These are phyloP conservation scores for Pyrus hybrid DNA, from an alignment of 331 rosid genomes.

Conservation along the genomic window DNA sequence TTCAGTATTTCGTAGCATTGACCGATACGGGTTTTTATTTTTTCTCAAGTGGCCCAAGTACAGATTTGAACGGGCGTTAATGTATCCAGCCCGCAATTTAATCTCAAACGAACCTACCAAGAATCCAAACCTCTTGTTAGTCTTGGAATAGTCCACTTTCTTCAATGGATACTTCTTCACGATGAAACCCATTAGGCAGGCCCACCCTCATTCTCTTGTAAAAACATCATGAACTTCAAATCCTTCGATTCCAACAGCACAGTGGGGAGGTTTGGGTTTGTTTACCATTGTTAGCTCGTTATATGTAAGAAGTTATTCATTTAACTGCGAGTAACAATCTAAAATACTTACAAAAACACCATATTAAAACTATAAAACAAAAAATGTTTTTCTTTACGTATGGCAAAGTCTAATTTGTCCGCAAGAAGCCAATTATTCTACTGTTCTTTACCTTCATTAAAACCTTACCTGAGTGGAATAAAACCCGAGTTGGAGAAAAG, in stretches of 20 bases:
- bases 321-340: background rate
- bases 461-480: background rate
- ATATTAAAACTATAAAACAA: background rate
- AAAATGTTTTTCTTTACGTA: background rate
- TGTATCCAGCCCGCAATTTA: background rate
- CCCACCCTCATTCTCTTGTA: background rate
- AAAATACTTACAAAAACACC: background rate
- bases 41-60: background rate
- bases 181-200: background rate
- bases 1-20: background rate
- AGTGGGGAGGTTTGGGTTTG: background rate
- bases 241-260: background rate
- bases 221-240: background rate
- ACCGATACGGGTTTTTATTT: too few species aligned
- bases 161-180: background rate
- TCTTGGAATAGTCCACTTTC: background rate
- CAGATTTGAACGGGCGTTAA: background rate
- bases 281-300: background rate
- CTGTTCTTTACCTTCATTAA: background rate
- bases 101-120: background rate
- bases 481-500: background rate
- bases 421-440: background rate
- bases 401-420: background rate
- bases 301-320: background rate
- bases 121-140: background rate